Conservation (phyloP, 805 yeast species). For the Lipomyces yamanashiensis region DNA sequence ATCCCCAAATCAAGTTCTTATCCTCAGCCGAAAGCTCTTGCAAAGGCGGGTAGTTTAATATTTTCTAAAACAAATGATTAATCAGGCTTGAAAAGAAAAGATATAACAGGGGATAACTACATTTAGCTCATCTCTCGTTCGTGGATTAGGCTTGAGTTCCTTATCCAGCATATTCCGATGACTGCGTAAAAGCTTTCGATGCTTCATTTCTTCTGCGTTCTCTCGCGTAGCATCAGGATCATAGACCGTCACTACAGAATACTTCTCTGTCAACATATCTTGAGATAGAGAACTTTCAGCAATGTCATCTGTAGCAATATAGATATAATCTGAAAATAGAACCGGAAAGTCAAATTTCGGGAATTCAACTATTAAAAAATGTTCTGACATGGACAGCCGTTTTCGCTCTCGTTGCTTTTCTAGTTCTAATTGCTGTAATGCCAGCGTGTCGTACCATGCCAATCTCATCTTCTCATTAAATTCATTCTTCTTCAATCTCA, state of each 20-base stretch:
- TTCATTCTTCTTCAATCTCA: slow-evolving; percentile 57
- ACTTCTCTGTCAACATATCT: slow-evolving; percentile 19
- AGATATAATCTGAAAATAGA: slow-evolving; percentile 64
- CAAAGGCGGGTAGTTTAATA: slow-evolving; percentile 80
- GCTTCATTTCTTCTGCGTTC: slow-evolving; percentile 89
- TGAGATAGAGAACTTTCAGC: slow-evolving; percentile 3
- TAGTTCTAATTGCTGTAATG: slow-evolving; percentile 59
- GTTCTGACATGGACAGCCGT: slow-evolving; percentile 33
- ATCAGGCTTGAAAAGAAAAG: background rate
- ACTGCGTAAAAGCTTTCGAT: slow-evolving; percentile 80
- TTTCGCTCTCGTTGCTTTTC: slow-evolving; percentile 40
- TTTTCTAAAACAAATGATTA: slow-evolving; percentile 40
- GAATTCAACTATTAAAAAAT: slow-evolving; percentile 58
- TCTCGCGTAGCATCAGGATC: slow-evolving; percentile 71
- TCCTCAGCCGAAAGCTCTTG: slow-evolving; percentile 80
- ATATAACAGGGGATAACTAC: slow-evolving; percentile 35
- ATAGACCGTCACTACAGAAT: slow-evolving; percentile 49
- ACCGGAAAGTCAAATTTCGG: slow-evolving; percentile 74
- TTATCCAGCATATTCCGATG: slow-evolving; percentile 79
- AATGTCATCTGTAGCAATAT: slow-evolving; percentile 36
- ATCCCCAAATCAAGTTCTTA: slow-evolving; percentile 87
- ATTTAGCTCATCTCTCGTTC: slow-evolving; percentile 72
- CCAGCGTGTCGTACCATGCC: slow-evolving; percentile 76
- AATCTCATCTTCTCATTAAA: slow-evolving; percentile 64
- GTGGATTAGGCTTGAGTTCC: slow-evolving; percentile 87